Evolutionary conservation across 257 asterid genomes (phyloP), one percentile per base, ranked within the genome.

Genomic region (Gardenia jasminoides): DNA sequence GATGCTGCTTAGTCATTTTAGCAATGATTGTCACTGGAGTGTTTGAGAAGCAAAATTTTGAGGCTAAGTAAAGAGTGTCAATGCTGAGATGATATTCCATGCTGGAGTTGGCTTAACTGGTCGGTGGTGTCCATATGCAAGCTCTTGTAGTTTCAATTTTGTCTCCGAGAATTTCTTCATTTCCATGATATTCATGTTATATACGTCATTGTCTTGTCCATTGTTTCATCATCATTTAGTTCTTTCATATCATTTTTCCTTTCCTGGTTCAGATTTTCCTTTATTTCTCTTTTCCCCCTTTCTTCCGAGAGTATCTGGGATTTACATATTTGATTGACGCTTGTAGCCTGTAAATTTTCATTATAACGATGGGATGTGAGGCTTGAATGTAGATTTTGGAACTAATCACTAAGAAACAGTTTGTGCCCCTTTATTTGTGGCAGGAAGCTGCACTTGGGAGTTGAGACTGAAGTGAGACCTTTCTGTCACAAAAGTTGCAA

Each of bases 141-240:
- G 66, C 79, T 70, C 80, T 77, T 78, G 81, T 76, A 81, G 69
- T 81, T 78, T 76, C 88, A 86, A 52, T 83, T 81, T 83, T 78
- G 80, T 75, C 77, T 72, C 80, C 70, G 75, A 79, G 78, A 59
- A 79, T 78, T 59, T 65, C 76, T 46, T 66, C 73, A 59, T 80
- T 73, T 67, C 75, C 72, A 65, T 58, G 75, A 67, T 80, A 83
- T 84, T 77, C 79, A 80, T 82, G 82, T 80, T 78, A 28, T 58
- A 67, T 61, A 73, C 43, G 62, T 33, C 71, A 58, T 50, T 64
- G 17, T 69, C 9, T 68, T 67, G 72, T 72, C 70, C 72, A 56
- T 72, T 72, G 70, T 71, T 77, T 71, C 65, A 71, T 52, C 77
- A 72, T 82, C 46, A 67, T 78, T 72, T 46, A 41, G 77, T 61